These are phyloP conservation scores for Ophiostoma novo-ulmi DNA, from an alignment of 2,329 filamentous ascomycete genomes.

Conservation along the genomic window DNA sequence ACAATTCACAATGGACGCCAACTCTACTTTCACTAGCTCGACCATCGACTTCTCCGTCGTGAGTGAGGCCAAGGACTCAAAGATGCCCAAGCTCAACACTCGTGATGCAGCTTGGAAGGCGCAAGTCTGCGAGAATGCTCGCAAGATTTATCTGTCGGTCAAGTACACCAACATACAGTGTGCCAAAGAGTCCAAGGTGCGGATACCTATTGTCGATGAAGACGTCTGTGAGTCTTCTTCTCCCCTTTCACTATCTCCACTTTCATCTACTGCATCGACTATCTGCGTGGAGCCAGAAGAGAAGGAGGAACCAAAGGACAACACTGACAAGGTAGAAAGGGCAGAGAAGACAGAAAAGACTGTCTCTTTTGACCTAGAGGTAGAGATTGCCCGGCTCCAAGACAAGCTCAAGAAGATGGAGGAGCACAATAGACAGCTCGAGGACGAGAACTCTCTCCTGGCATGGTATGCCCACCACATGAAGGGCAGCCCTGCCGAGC, in stretches of 20 bases:
- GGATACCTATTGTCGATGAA: background rate
- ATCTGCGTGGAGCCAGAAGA: background rate
- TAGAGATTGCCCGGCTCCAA: background rate
- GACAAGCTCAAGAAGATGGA: slow-evolving; percentile 12
- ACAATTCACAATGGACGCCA: background rate
- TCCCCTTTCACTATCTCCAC: background rate
- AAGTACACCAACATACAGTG: background rate
- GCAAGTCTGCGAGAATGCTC: background rate
- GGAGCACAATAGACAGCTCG: background rate
- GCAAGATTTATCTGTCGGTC: slow-evolving; percentile 16
- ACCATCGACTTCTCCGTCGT: slow-evolving; percentile 9
- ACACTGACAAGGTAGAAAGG: background rate
- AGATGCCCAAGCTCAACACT: background rate
- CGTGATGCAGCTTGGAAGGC: slow-evolving; percentile 7
- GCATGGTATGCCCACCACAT: slow-evolving; percentile 15
- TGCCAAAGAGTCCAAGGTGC: background rate
- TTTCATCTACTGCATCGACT: background rate
- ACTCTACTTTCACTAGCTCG: background rate
- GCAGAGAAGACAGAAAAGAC: background rate
- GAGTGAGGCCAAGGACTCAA: background rate
- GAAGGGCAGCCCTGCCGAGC: background rate
- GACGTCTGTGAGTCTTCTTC: background rate
- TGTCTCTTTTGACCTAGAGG: slow-evolving; percentile 1
- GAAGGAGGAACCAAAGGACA: background rate
- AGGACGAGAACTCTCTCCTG: slow-evolving; percentile 20